A percentile compares a stretch with the other conserved stretches of the same genome.
Evolutionary conservation across 2,329 filamentous ascomycete genomes (phyloP).

Genomic region (Aureobasidium vineae): DNA sequence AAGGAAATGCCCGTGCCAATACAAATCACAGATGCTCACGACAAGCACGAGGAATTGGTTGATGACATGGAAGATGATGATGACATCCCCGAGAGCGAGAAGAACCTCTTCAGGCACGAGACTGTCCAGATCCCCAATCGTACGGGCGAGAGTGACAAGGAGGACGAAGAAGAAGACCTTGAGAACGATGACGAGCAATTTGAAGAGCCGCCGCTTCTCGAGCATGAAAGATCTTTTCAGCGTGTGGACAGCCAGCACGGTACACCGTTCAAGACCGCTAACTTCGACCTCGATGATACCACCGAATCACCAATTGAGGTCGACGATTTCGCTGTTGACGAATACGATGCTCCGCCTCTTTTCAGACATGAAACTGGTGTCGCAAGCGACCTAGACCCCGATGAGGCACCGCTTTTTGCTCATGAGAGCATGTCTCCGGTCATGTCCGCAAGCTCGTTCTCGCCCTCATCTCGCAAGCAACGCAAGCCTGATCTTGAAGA

Average conservation of each 20-base stretch:
- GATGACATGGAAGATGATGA: conserved; percentile 16
- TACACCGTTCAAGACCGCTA: background rate
- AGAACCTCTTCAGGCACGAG: conserved; percentile 25
- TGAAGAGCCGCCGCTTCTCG: conserved; percentile 21
- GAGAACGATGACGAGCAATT: background rate
- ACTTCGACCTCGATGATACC: background rate
- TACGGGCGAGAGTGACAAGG: background rate
- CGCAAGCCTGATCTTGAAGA: conserved; percentile 31
- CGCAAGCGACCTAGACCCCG: conserved; percentile 5
- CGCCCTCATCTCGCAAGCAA: conserved; percentile 7
- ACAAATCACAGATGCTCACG: background rate
- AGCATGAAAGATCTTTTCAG: conserved; percentile 13
- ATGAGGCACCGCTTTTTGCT: conserved; percentile 35
- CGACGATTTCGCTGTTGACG: conserved; percentile 20
- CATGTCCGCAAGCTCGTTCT: background rate
- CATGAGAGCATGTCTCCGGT: conserved; percentile 34
- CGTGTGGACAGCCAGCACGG: conserved; percentile 18
- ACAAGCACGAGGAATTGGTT: background rate
- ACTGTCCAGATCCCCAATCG: background rate
- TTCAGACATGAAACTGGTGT: conserved; percentile 41
- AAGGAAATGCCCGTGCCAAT: background rate
- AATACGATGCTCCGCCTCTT: conserved; percentile 33
- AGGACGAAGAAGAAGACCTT: background rate
- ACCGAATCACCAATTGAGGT: background rate
- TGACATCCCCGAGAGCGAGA: conserved; percentile 19